Base-by-base conservation (phyloP, 371 early-diverging fungal genomes). In the Mucor plumbeus region DNA sequence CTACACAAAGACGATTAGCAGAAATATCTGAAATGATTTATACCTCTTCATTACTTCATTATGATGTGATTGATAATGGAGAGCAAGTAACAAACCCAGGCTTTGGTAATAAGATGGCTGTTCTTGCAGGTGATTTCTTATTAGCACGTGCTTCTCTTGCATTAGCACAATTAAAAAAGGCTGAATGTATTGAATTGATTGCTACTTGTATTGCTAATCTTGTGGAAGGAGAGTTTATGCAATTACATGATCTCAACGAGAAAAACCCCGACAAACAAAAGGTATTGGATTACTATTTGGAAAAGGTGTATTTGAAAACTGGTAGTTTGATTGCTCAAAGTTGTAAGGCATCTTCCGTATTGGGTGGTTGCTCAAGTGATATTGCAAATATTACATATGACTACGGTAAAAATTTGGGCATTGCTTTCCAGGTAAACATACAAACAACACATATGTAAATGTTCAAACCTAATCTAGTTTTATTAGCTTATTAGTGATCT, bases 1-100 rank as follows among this genome's bases (percentile, higher is more conserved):
- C 95, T 5, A 87, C 96, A 21, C 98, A 97, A 65, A 87, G 95
- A 21, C 90, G 97, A 7, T 83, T 98, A 56, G 97, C 97, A 17
- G 97, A 96, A 73, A 97, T 98, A 61, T 89, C 93, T 1, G 97
- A 98, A 75, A 94, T 98, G 93, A 98, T 98, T 68, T 97, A 98
- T 76, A 97, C 98, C 3, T 95, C 98, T 13, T 93, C 96, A 1
- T 80, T 98, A 21, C 79, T 98, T 15, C 98, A 98, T 79, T 96
- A 98, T 78, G 98, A 98, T 70, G 96, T 98, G 14, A 92, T 98
- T 63, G 95, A 94, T 71, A 76, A 62, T 17, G 63, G 58, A 11
- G 80, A 87, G 59, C 86, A 85, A 1, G 87, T 95, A 39, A 91
- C 91, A 10, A 95, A 96, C 61, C 90, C 91, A 41, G 88, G 86